Evolutionary conservation across 352 stramenopile genomes (phyloP).

Genomic region (Phytophthora capsici): DNA sequence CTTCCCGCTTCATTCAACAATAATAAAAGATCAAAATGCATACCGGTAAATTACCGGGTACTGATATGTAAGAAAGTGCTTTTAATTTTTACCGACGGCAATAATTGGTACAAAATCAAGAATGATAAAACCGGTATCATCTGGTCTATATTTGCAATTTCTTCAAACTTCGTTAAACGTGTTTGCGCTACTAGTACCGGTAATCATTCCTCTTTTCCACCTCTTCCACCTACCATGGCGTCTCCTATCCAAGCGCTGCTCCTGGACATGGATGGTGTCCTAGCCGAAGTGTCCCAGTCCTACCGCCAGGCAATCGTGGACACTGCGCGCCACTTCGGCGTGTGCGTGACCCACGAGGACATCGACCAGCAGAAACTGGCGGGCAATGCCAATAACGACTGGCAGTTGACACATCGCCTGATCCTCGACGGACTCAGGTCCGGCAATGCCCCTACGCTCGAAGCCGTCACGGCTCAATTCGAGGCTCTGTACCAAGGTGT

Average conservation of each 20-base stretch:
- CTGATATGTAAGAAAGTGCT: too few relatives aligned
- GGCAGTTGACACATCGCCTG: slow-evolving; percentile 93
- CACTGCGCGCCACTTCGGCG: slow-evolving; percentile 89
- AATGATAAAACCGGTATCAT: too few relatives aligned
- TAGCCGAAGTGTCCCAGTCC: slow-evolving; percentile 95
- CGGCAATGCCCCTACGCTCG: slow-evolving; percentile 62
- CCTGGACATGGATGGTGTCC: slow-evolving; percentile 97
- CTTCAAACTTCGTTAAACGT: slow-evolving; percentile 8
- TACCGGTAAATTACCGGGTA: too few relatives aligned
- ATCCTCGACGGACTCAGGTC: slow-evolving; percentile 56
- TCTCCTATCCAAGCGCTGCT: slow-evolving; percentile 78
- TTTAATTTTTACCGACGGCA: too few relatives aligned
- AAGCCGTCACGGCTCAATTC: slow-evolving; percentile 94
- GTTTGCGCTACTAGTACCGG: too few relatives aligned
- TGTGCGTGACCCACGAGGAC: slow-evolving; percentile 84
- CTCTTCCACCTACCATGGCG: slow-evolving; percentile 18
- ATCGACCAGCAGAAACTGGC: slow-evolving; percentile 92
- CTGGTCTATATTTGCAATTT: too few relatives aligned
- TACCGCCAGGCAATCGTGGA: slow-evolving; percentile 93
- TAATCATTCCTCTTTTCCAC: neutral
- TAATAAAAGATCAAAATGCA: too few relatives aligned
- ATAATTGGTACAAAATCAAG: too few relatives aligned
- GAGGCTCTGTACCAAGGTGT: slow-evolving; percentile 96
- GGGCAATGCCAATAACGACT: slow-evolving; percentile 98
- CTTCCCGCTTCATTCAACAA: neutral